A percentile compares a stretch with the other conserved stretches of the same genome.
Evolutionary conservation across 768 basidiomycete species (phyloP).

Genomic region (Tephrocybe sp.): DNA sequence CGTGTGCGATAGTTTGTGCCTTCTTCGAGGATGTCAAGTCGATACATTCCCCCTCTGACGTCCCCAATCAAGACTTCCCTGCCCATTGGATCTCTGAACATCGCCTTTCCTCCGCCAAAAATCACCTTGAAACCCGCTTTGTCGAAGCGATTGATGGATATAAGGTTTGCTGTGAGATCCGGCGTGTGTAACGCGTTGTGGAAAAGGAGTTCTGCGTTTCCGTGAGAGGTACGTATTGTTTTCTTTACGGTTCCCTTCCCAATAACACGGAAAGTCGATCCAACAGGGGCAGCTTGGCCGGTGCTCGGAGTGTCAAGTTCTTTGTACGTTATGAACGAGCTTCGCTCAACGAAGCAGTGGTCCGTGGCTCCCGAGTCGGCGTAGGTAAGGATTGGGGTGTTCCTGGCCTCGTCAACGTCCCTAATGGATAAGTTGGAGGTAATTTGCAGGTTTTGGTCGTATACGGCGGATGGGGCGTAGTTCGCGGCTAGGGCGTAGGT

Average conservation of each 20-base stretch:
- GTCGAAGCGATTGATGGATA: not conserved
- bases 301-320: not conserved
- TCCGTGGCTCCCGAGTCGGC: conserved; percentile 18
- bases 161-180: not conserved
- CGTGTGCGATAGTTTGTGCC: too few relatives aligned
- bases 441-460: too few relatives aligned
- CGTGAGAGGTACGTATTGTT: not conserved
- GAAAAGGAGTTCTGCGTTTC: conserved; percentile 16
- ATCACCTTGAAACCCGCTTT: not conserved
- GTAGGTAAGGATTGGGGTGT: conserved; percentile 9
- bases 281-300: not conserved
- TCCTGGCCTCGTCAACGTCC: too few relatives aligned
- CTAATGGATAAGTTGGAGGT: conserved; percentile 3
- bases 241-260: not conserved
- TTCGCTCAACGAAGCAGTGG: conserved; percentile 20
- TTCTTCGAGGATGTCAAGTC: not conserved
- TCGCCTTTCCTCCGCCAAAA: not conserved
- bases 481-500: conserved; percentile 1
- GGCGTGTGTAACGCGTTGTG: conserved; percentile 16
- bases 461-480: too few relatives aligned
- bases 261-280: not conserved
- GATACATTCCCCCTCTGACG: not conserved
- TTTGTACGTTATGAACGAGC: conserved; percentile 10
- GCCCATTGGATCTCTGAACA: not conserved
- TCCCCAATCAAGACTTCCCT: not conserved